A percentile compares a stretch with the other conserved stretches of the same genome.
Evolutionary conservation across 2,329 filamentous ascomycete species (phyloP).

Genomic region (Colletotrichum echinochloae): DNA sequence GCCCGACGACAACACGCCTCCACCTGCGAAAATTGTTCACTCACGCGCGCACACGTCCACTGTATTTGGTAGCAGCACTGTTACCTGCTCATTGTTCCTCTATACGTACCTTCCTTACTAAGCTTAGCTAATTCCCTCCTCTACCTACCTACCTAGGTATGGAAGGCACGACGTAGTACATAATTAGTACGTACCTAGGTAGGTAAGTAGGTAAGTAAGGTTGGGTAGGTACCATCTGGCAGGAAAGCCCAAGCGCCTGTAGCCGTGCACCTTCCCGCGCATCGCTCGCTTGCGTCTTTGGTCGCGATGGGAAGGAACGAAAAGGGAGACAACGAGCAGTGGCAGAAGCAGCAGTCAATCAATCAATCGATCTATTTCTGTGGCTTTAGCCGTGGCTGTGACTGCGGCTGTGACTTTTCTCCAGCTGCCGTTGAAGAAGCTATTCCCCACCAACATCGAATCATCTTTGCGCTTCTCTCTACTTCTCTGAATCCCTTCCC

Average conservation of each 20-base stretch:
- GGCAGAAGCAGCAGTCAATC: too few species aligned
- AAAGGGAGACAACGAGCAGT: background rate
- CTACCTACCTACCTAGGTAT: too few species aligned
- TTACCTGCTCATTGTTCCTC: background rate
- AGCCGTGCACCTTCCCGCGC: background rate
- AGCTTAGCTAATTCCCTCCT: too few species aligned
- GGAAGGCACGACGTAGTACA: too few species aligned
- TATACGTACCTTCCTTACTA: background rate
- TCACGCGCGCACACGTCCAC: background rate
- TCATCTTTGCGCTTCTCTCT: background rate
- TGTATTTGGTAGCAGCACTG: background rate
- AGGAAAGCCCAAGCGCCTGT: background rate
- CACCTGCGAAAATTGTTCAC: slow-evolving; percentile 10
- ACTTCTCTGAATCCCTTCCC: background rate
- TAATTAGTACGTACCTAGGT: too few species aligned
- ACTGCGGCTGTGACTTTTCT: background rate
- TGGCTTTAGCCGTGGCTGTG: background rate
- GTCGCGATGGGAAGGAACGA: background rate
- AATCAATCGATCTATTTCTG: background rate
- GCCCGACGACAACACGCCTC: slow-evolving; percentile 32
- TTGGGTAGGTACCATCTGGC: background rate
- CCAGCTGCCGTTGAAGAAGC: too few species aligned
- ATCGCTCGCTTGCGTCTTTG: background rate
- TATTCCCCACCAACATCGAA: background rate
- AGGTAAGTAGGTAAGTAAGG: too few species aligned